Evolutionary conservation across 2,329 filamentous ascomycete species (phyloP), one percentile per base, ranked within the genome.

Genomic region (Paracoccidioides lutzii): DNA sequence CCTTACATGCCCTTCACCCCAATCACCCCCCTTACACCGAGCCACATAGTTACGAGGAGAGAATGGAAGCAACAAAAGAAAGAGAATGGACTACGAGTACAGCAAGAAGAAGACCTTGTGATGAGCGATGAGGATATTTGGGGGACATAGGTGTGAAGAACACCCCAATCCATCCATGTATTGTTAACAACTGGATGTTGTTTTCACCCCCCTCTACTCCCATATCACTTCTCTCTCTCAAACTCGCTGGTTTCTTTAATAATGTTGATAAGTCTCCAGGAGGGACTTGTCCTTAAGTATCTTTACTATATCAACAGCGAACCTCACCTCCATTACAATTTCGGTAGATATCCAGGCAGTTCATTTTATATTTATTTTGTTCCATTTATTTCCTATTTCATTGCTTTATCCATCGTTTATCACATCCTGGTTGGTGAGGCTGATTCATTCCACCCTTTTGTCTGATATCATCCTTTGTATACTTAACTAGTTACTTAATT

Each of bases 1-100:
- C 73, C 75, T 5, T 77, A 77, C 57, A 76, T 76, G 72, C 75
- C 75, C 0, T 75, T 73, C 52, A 77, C 75, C 2, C 75, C 75
- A 0, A 69, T 77, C 28, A 77, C 75, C 0, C 75, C 75, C 0
- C 65, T 77, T 44, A 77, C 75, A 1, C 75, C 74, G 1, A 73
- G 74, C 53, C 67, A 70, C 33, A 69, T 75, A 38, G 69, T 76
- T 49, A 74, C 69, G 15, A 73, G 71, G 61, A 67, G 71, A 51
- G 70, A 76, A 56, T 66, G 73, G 52, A 73, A 69, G 56, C 66
- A 67, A 30, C 69, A 69, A 59, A 67, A 69, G 49, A 73, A 68
- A 61, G 68, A 71, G 56, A 72, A 72, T 56, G 73, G 73, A 5
- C 61, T 75, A 33, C 68, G 69, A 38, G 75, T 75, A 5, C 60